These are phyloP conservation scores for Haplosporangium sp. DNA, from an alignment of 371 early-diverging fungal species.

Conservation along the genomic window DNA sequence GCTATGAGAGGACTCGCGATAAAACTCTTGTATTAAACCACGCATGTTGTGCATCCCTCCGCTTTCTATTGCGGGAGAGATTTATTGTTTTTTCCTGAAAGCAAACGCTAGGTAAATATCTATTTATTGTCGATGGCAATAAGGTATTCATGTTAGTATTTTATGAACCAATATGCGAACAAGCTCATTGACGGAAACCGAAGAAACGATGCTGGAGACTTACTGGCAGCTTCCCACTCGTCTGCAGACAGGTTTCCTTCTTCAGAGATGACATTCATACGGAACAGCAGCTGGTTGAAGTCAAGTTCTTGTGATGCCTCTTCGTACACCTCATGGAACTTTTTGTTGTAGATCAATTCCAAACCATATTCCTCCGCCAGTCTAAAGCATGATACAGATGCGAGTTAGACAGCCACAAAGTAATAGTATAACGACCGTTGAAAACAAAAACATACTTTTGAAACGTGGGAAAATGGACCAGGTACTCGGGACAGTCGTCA, in stretches of 20 bases:
- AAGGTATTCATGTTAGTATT: too few species aligned
- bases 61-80: background rate
- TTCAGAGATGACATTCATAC: constrained; percentile 88
- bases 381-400: constrained; percentile 43
- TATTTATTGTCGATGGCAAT: constrained; percentile 9
- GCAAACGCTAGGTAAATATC: constrained; percentile 70
- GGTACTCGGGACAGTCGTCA: constrained; percentile 97
- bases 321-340: constrained; percentile 87
- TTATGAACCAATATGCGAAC: too few species aligned
- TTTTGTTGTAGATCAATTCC: constrained; percentile 71
- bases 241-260: constrained; percentile 73
- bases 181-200: too few species aligned
- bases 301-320: constrained; percentile 65
- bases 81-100: constrained; percentile 59
- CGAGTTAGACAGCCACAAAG: too few species aligned
- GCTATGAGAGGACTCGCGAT: too few species aligned
- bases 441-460: constrained; percentile 62
- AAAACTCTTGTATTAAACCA: background rate
- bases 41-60: too few species aligned
- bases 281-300: constrained; percentile 67
- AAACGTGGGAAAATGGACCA: constrained; percentile 89
- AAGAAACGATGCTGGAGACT: constrained; percentile 22
- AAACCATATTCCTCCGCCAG: constrained; percentile 90
- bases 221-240: constrained; percentile 95
- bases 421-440: background rate